Evolutionary conservation across 1,139 yeast species (phyloP).

Genomic region (Nakaseomyces bracarensis): DNA sequence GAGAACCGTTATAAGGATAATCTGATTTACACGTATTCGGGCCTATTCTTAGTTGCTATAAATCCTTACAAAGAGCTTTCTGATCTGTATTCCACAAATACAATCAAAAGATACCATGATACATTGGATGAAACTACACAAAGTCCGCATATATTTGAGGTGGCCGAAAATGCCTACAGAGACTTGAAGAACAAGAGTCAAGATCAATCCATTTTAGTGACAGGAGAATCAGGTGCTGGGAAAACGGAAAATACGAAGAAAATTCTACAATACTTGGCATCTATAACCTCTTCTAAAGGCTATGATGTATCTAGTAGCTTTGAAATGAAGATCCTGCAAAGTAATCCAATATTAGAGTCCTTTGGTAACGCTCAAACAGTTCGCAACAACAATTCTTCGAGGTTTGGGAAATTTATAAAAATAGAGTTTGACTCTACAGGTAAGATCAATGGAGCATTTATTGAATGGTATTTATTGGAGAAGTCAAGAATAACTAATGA

Average conservation of each 20-base stretch:
- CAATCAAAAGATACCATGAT: slow-evolving; percentile 45
- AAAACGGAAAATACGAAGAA: slow-evolving; percentile 97
- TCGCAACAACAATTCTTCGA: slow-evolving; percentile 86
- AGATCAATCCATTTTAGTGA: slow-evolving; percentile 86
- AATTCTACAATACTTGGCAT: slow-evolving; percentile 84
- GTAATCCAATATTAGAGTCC: slow-evolving; percentile 91
- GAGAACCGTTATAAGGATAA: slow-evolving; percentile 70
- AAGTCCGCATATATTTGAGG: slow-evolving; percentile 81
- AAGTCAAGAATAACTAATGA: slow-evolving; percentile 90
- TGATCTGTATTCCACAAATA: slow-evolving; percentile 61
- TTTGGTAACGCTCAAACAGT: slow-evolving; percentile 98
- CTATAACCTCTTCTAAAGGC: slow-evolving; percentile 46
- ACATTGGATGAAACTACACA: slow-evolving; percentile 9
- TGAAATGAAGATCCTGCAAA: slow-evolving; percentile 81
- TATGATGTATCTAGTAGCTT: slow-evolving; percentile 34
- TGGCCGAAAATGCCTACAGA: slow-evolving; percentile 80
- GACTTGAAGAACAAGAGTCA: slow-evolving; percentile 61
- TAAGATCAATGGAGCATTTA: slow-evolving; percentile 76
- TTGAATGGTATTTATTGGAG: slow-evolving; percentile 89
- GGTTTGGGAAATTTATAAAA: slow-evolving; percentile 94
- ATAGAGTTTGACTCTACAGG: slow-evolving; percentile 65
- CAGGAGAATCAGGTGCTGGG: slow-evolving; percentile 99
- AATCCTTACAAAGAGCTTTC: slow-evolving; percentile 72
- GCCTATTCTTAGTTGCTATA: slow-evolving; percentile 88
- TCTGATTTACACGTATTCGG: slow-evolving; percentile 70